These are phyloP conservation scores for Magnaporthiopsis rhizophila DNA, from an alignment of 2,329 filamentous ascomycete genomes.

Conservation along the genomic window DNA sequence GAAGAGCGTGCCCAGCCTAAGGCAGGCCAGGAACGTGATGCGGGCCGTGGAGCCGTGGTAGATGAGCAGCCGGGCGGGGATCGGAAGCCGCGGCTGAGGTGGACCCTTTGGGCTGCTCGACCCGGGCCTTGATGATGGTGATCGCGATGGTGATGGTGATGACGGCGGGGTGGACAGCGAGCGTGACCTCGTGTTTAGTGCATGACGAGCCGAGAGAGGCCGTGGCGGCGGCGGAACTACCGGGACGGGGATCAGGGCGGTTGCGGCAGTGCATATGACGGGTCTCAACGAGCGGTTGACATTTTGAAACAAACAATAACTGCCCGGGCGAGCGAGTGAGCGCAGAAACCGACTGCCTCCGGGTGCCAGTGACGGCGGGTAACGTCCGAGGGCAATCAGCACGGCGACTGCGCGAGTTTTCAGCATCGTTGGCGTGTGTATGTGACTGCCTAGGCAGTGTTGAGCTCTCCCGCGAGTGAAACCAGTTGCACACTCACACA, in stretches of 20 bases:
- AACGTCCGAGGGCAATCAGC: neutral
- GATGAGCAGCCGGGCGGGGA: constrained; percentile 45
- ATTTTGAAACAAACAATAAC: neutral
- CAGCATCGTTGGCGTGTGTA: neutral
- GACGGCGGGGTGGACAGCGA: too few relatives aligned
- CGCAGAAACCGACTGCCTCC: neutral
- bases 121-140: too few relatives aligned
- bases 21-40: constrained; percentile 58
- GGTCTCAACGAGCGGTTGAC: neutral
- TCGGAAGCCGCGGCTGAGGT: neutral
- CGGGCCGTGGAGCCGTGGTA: constrained; percentile 66
- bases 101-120: too few relatives aligned
- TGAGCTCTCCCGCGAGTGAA: neutral
- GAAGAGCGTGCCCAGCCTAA: constrained; percentile 65
- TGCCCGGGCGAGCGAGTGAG: neutral
- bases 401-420: neutral
- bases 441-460: neutral
- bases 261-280: too few relatives aligned
- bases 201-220: too few relatives aligned
- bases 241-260: too few relatives aligned
- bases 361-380: neutral
- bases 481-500: neutral
- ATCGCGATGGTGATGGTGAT: too few relatives aligned
- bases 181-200: neutral
- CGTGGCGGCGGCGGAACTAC: too few relatives aligned